Percentiles rank a stretch among this genome's conserved stretches.
Evolutionary conservation across 1,284 basidiomycete species (phyloP).

Genomic region (Thecaphora frezii): DNA sequence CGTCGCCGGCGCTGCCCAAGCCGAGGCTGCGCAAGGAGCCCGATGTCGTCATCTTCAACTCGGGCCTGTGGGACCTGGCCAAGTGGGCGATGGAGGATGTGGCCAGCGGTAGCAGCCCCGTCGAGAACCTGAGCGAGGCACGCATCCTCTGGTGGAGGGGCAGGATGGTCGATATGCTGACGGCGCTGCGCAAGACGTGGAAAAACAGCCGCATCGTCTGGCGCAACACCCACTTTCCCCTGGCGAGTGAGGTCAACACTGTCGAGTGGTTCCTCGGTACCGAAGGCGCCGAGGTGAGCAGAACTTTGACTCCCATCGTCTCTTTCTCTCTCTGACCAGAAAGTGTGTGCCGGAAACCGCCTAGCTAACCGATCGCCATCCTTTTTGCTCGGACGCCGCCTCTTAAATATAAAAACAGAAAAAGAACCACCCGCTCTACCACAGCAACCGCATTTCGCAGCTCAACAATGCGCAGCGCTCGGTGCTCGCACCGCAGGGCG

Average conservation of each 20-base stretch:
- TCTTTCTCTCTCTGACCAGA: too few species aligned
- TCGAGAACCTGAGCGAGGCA: slow-evolving; percentile 50
- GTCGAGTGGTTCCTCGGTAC: slow-evolving; percentile 44
- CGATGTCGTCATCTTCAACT: slow-evolving; percentile 59
- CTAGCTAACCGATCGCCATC: neutral
- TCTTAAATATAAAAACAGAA: neutral
- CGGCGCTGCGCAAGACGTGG: slow-evolving; percentile 17
- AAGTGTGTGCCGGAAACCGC: too few species aligned
- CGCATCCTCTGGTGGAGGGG: slow-evolving; percentile 58
- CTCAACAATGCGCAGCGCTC: slow-evolving; percentile 45
- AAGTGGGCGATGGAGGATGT: slow-evolving; percentile 59
- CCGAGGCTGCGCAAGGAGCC: slow-evolving; percentile 48
- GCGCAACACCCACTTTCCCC: slow-evolving; percentile 40
- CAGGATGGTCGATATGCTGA: slow-evolving; percentile 53
- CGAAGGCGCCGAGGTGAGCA: slow-evolving; percentile 18
- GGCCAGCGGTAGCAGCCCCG: slow-evolving; percentile 34
- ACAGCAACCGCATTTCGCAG: slow-evolving; percentile 46
- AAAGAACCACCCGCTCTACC: slow-evolving; percentile 50
- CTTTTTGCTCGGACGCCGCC: neutral
- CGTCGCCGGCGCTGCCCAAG: slow-evolving; percentile 25
- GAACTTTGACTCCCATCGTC: too few species aligned
- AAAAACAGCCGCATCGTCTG: slow-evolving; percentile 36
- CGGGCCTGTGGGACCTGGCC: slow-evolving; percentile 60
- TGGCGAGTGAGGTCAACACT: slow-evolving; percentile 28
- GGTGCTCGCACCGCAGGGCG: slow-evolving; percentile 28